Conservation (phyloP, 371 early-diverging fungal species). For the Furculomyces boomerangus region DNA sequence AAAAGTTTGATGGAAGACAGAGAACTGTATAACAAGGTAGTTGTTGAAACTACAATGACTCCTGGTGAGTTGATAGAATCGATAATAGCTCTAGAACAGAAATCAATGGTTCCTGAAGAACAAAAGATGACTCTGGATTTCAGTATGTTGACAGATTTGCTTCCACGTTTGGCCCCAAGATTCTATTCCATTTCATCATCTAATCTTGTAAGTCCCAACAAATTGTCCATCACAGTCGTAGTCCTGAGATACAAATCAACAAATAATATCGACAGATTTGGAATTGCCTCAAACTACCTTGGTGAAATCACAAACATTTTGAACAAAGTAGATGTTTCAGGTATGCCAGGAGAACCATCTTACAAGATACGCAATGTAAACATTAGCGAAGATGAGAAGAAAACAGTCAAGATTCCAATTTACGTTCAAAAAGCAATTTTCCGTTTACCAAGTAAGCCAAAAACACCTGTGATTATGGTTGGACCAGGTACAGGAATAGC, state of each 20-base stretch:
- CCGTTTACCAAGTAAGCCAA: conserved; percentile 59
- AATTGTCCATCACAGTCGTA: conserved; percentile 68
- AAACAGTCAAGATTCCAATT: conserved; percentile 41
- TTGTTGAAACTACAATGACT: conserved; percentile 39
- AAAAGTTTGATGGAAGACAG: conserved; percentile 46
- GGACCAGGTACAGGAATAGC: conserved; percentile 98
- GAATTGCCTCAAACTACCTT: conserved; percentile 62
- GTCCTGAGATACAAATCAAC: conserved; percentile 47
- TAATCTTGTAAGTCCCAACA: conserved; percentile 42
- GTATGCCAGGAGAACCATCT: neutral
- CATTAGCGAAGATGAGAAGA: conserved; percentile 5
- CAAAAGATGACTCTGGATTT: conserved; percentile 35
- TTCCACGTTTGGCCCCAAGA: conserved; percentile 69
- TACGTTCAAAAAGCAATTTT: conserved; percentile 78
- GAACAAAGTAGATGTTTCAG: neutral
- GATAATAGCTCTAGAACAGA: conserved; percentile 11
- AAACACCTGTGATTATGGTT: conserved; percentile 82
- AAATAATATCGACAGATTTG: conserved; percentile 24
- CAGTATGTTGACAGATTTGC: conserved; percentile 53
- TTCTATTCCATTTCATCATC: conserved; percentile 91
- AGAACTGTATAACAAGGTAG: conserved; percentile 38
- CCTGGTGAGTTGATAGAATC: conserved; percentile 43
- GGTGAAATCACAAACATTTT: too few relatives aligned
- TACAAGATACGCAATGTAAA: neutral
- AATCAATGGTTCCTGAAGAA: conserved; percentile 14